Evolutionary conservation across 1,284 basidiomycete species (phyloP).

Genomic region (Ustilago esculenta): DNA sequence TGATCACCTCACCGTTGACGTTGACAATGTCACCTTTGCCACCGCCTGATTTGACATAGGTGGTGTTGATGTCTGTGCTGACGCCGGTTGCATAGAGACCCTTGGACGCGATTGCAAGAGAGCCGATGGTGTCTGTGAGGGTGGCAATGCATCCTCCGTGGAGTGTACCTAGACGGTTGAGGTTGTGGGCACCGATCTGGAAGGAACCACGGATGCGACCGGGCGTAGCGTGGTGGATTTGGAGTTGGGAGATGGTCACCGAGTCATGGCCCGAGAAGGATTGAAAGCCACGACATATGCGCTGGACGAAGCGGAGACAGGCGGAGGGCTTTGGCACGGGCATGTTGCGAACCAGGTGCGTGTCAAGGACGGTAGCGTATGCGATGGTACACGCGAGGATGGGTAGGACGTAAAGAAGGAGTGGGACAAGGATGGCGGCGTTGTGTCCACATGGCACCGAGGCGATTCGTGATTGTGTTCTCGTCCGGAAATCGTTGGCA

Average conservation of each 20-base stretch:
- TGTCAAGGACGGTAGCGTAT: neutral
- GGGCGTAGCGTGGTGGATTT: conserved; percentile 46
- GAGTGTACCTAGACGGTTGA: conserved; percentile 69
- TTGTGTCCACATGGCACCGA: too few relatives aligned
- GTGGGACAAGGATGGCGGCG: conserved; percentile 3
- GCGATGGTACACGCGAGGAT: too few relatives aligned
- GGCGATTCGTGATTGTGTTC: too few relatives aligned
- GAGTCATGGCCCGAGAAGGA: conserved; percentile 55
- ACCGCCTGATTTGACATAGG: conserved; percentile 80
- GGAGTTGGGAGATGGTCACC: conserved; percentile 48
- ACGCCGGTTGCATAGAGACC: conserved; percentile 86
- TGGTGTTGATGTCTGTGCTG: conserved; percentile 85
- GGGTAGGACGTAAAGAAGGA: too few relatives aligned
- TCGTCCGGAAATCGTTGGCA: too few relatives aligned
- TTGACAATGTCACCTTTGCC: conserved; percentile 41
- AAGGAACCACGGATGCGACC: conserved; percentile 52
- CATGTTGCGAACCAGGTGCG: conserved; percentile 3
- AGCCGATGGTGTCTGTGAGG: conserved; percentile 84
- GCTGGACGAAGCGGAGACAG: conserved; percentile 51
- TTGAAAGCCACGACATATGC: conserved; percentile 36
- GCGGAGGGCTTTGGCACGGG: conserved; percentile 21
- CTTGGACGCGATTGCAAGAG: conserved; percentile 80
- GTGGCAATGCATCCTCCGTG: conserved; percentile 87
- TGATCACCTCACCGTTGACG: conserved; percentile 45
- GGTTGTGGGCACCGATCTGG: conserved; percentile 46